Base-by-base conservation (phyloP, 106 monocot genomes). In the Phalaenopsis equestris region DNA sequence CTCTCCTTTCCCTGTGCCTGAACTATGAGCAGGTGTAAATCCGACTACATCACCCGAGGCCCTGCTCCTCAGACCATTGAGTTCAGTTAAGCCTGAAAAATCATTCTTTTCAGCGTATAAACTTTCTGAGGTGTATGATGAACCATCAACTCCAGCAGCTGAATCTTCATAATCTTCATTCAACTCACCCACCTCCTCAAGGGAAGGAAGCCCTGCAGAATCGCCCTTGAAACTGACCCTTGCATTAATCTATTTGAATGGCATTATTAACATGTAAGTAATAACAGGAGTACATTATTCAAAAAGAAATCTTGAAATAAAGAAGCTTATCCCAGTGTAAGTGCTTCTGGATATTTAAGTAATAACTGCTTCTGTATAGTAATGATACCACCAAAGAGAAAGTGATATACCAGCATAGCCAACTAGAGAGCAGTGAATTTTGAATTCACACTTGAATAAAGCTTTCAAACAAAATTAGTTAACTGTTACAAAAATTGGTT, bases 121-220 rank as follows among this genome's bases (percentile, higher is more conserved):
- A 80, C 90, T 90, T 48, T 87, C 99, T 41, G 99, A 99, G 43
- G 90, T 91, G 72, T 81, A 85, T 73, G 93, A 99, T 72, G 94
- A 93, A 42, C 84, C 85, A 84, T 94, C 92, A 84, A 86, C 15
- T 79, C 88, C 88, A 80, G 81, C 76, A 79, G 79, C 82, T 41
- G 85, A 82, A 17, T 87, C 88, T 85, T 88, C 90, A 86, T 82
- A 86, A 21, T 89, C 85, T 82, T 87, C 89, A 83, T 82, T 89
- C 79, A 82, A 84, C 47, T 84, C 90, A 48, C 80, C 85, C 61
- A 67, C 24, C 49, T 96, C 88, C 85, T 84, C 82, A 73, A 80
- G 68, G 10, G 82, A 80, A 85, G 84, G 81, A 82, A 90, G 80
- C 36, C 70, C 88, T 5, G 39, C 5, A 64, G 72, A 78, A 78